Percentiles rank a stretch among this genome's conserved stretches.
Conservation (phyloP, 768 basidiomycete species). For the Tulasnella sp. region DNA sequence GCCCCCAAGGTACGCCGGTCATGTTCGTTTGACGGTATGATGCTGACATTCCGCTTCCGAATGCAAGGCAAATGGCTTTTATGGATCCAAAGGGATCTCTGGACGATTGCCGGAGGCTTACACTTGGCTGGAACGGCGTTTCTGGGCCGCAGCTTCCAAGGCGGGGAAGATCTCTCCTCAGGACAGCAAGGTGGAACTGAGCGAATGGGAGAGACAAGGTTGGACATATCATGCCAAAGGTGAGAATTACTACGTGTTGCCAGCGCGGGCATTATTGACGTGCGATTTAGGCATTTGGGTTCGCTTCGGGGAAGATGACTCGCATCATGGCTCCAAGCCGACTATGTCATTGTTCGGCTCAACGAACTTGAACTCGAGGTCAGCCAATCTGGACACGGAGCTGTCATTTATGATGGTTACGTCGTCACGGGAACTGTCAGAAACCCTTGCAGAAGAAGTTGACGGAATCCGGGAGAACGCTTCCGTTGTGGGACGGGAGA, state of each 20-base stretch:
- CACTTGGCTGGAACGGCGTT: conserved; percentile 78
- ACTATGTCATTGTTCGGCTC: conserved; percentile 85
- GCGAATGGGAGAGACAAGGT: conserved; percentile 80
- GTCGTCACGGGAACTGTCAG: conserved; percentile 46
- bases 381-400: conserved; percentile 86
- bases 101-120: conserved; percentile 95
- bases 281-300: conserved; percentile 24
- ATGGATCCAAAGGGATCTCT: conserved; percentile 81
- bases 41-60: background rate
- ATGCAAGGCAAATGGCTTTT: conserved; percentile 90
- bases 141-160: conserved; percentile 44
- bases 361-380: conserved; percentile 90
- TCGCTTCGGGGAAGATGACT: conserved; percentile 26
- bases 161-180: background rate
- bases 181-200: conserved; percentile 55
- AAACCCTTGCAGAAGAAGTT: conserved; percentile 39
- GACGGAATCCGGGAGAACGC: conserved; percentile 36
- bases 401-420: conserved; percentile 81
- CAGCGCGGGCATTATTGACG: background rate
- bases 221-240: conserved; percentile 99
- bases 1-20: conserved; percentile 65
- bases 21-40: conserved; percentile 14
- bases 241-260: conserved; percentile 36
- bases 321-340: conserved; percentile 41
- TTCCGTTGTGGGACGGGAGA: conserved; percentile 36